phyloP scores from a whole-genome alignment of 2,329 filamentous ascomycete genomes.

The Thelonectria discophora region DNA sequence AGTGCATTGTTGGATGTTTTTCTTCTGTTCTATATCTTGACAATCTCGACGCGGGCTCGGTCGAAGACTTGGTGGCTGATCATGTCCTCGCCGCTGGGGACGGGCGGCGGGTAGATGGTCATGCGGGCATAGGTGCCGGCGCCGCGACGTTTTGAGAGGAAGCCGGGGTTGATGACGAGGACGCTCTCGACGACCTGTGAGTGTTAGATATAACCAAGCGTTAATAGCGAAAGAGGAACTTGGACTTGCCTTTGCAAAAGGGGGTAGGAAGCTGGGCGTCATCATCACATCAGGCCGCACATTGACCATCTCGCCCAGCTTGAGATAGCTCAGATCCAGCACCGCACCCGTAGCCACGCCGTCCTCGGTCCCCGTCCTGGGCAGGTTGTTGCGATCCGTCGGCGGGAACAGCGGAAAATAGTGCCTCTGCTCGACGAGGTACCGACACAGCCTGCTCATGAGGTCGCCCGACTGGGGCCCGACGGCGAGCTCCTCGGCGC shows the following conservation, averaged over 20 bases:
- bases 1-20: background rate
- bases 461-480: slow-evolving; percentile 56
- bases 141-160: slow-evolving; percentile 82
- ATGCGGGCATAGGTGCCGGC: slow-evolving; percentile 88
- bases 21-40: slow-evolving; percentile 68
- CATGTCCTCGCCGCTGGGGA: slow-evolving; percentile 69
- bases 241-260: slow-evolving; percentile 83
- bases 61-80: slow-evolving; percentile 82
- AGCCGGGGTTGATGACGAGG: slow-evolving; percentile 89
- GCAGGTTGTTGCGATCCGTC: slow-evolving; percentile 71
- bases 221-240: too few relatives aligned
- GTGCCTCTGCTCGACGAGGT: slow-evolving; percentile 88
- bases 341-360: slow-evolving; percentile 75
- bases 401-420: slow-evolving; percentile 92
- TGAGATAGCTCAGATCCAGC: slow-evolving; percentile 84
- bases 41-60: slow-evolving; percentile 85
- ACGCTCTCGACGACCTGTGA: slow-evolving; percentile 87
- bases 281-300: slow-evolving; percentile 86
- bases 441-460: slow-evolving; percentile 75
- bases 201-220: slow-evolving; percentile 22
- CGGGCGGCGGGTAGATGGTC: slow-evolving; percentile 71
- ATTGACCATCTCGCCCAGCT: slow-evolving; percentile 89
- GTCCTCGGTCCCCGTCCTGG: slow-evolving; percentile 69
- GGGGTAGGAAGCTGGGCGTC: slow-evolving; percentile 81
- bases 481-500: slow-evolving; percentile 70